Evolutionary conservation across 768 basidiomycete genomes (phyloP).

Genomic region (Amanita polypyramis): DNA sequence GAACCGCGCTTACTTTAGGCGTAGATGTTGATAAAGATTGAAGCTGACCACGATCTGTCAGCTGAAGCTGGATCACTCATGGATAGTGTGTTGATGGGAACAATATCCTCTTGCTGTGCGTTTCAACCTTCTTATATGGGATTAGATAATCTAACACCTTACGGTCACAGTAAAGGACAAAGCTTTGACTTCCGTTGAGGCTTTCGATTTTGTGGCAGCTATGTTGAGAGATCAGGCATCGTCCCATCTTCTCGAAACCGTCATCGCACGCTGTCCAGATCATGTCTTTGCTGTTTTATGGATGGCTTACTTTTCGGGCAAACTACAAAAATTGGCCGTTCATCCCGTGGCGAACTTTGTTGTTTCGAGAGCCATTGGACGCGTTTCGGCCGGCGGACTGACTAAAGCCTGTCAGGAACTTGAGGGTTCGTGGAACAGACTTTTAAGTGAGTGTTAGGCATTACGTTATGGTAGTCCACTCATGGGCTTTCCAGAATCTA

Average conservation of each 20-base stretch:
- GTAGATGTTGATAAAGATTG: conserved; percentile 77
- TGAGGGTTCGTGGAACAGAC: conserved; percentile 41
- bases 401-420: conserved; percentile 50
- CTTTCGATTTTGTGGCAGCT: conserved; percentile 72
- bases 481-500: conserved; percentile 35
- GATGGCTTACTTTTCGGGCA: conserved; percentile 69
- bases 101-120: conserved; percentile 54
- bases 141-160: conserved; percentile 1
- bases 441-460: conserved; percentile 50
- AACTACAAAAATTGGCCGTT: conserved; percentile 57
- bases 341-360: conserved; percentile 97
- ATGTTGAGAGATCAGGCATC: conserved; percentile 81
- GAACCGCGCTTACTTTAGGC: conserved; percentile 4
- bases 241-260: conserved; percentile 81
- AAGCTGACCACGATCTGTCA: conserved; percentile 53
- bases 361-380: conserved; percentile 65
- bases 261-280: conserved; percentile 54
- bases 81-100: conserved; percentile 70
- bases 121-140: conserved; percentile 1
- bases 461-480: background rate
- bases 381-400: conserved; percentile 48
- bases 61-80: conserved; percentile 62
- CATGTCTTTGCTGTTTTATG: conserved; percentile 60
- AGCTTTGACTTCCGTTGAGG: conserved; percentile 24
- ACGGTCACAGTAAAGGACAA: conserved; percentile 28